Base-by-base conservation (phyloP, 2,329 filamentous ascomycete genomes). In the Ophiostoma ulmi region DNA sequence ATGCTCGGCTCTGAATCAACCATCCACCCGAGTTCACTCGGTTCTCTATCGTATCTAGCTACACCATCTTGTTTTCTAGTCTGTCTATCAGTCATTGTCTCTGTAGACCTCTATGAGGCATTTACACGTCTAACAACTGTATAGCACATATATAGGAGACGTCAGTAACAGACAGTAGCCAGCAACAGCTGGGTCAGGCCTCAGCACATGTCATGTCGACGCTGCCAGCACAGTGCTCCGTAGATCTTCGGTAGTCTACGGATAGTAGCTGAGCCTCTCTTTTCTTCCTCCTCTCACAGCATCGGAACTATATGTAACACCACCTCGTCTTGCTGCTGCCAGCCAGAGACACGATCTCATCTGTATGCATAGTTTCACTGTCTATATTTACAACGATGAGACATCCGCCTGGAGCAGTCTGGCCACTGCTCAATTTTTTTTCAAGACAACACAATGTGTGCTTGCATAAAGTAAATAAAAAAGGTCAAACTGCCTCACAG, bases 41-140 rank as follows among this genome's bases (percentile, higher is more conserved):
- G 39, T 48, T n/a, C 20, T 48, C 44, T 48, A 22, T 55, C 7
- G 7, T n/a, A 13, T 44, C 3, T 44, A 14, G 41, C 41, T 44
- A 17, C 48, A 22, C 48, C 44, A n/a, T 5, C 20, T 10, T 8
- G 44, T n/a, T 48, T 10, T 48, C 44, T 17, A n/a, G 20, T 22
- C 48, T 8, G n/a, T 26, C n/a, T 26, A 55, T 11, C 39, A 13
- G 39, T 44, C 39, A 13, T 55, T 3, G 8, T 26, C 5, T 20
- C 44, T 48, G 44, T 20, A 20, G 44, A 48, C 52, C 52, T 58
- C 52, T 58, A 58, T 58, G 52, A 58, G 52, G 52, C n/a, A 58
- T 58, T 58, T 58, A 26, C 20, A 7, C 44, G 31, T 31, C 31
- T 31, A 17, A 48, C 8, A 11, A 22, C 52, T 13, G 22, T 58